These are phyloP conservation scores for Annona cherimola DNA, from an alignment of 164 flowering plant genomes.

Conservation along the genomic window DNA sequence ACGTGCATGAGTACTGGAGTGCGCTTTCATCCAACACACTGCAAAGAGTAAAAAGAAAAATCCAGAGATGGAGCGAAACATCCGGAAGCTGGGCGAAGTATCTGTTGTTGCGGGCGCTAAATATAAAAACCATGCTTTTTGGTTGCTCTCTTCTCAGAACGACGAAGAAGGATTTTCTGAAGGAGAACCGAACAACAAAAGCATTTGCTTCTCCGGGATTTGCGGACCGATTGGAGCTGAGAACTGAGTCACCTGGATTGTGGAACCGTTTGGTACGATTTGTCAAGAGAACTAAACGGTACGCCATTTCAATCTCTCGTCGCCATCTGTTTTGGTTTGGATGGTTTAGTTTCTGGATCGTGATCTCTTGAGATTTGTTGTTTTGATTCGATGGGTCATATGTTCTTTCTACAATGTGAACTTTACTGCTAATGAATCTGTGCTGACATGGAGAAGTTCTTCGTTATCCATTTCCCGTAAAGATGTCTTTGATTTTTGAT, in stretches of 20 bases:
- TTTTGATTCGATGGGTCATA: too few relatives aligned
- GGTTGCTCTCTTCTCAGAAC: neutral
- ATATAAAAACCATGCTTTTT: neutral
- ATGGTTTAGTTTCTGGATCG: neutral
- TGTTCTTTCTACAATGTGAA: too few relatives aligned
- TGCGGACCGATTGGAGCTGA: conserved; percentile 32
- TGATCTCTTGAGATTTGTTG: neutral
- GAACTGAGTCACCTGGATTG: conserved; percentile 43
- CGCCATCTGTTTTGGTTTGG: neutral
- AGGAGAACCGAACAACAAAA: neutral
- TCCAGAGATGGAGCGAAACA: conserved; percentile 8
- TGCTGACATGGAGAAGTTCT: too few relatives aligned
- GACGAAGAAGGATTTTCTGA: conserved; percentile 3
- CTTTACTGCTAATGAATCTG: too few relatives aligned
- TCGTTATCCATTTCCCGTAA: too few relatives aligned
- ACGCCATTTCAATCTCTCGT: neutral
- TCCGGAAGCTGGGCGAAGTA: conserved; percentile 4
- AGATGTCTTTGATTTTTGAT: too few relatives aligned
- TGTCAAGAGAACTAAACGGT: conserved; percentile 1
- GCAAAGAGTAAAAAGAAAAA: neutral
- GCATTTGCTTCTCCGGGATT: conserved; percentile 16
- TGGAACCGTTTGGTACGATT: conserved; percentile 26
- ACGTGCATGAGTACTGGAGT: too few relatives aligned
- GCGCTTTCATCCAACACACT: too few relatives aligned
- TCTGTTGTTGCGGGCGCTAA: neutral